Percentiles rank a stretch among this genome's conserved stretches.
phyloP scores from a whole-genome alignment of 176 grass and related monocot species.

The Carex scoparia region DNA sequence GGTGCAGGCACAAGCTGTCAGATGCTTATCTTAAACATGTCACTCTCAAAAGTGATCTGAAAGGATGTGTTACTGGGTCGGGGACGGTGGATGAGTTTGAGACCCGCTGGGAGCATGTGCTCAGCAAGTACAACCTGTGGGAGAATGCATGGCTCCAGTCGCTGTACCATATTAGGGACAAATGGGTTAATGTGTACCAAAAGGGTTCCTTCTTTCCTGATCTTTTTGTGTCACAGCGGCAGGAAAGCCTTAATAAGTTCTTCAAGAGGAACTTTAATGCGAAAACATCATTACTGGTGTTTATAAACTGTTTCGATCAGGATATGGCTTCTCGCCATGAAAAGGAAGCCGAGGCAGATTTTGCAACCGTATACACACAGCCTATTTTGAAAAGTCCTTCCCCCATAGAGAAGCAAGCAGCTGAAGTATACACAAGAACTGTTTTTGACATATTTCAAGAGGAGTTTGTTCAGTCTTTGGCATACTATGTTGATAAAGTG shows the following conservation, averaged over 20 bases:
- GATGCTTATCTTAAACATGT: slow-evolving; percentile 40
- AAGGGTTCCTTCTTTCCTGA: slow-evolving; percentile 48
- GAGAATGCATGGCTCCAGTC: slow-evolving; percentile 43
- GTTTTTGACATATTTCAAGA: slow-evolving; percentile 52
- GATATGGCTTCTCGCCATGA: slow-evolving; percentile 32
- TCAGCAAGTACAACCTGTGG: slow-evolving; percentile 44
- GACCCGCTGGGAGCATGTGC: slow-evolving; percentile 43
- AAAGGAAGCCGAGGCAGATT: slow-evolving; percentile 57
- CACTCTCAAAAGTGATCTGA: slow-evolving; percentile 44
- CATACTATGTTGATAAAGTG: slow-evolving; percentile 43
- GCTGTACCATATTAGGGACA: slow-evolving; percentile 31
- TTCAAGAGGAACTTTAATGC: slow-evolving; percentile 45
- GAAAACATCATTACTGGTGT: slow-evolving; percentile 38
- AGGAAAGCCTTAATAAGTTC: slow-evolving; percentile 51
- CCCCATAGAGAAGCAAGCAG: slow-evolving; percentile 52
- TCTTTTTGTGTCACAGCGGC: slow-evolving; percentile 29
- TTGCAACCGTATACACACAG: slow-evolving; percentile 33
- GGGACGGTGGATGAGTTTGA: slow-evolving; percentile 42
- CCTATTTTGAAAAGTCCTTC: slow-evolving; percentile 47
- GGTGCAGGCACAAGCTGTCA: slow-evolving; percentile 47
- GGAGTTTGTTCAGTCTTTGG: slow-evolving; percentile 61
- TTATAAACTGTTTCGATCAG: slow-evolving; percentile 48
- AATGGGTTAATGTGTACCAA: slow-evolving; percentile 50
- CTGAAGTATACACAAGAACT: slow-evolving; percentile 41
- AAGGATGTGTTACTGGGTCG: slow-evolving; percentile 34